A percentile compares a stretch with the other conserved stretches of the same genome.
Evolutionary conservation across 169 alveolate species (phyloP).

Genomic region (Plasmodium adleri): DNA sequence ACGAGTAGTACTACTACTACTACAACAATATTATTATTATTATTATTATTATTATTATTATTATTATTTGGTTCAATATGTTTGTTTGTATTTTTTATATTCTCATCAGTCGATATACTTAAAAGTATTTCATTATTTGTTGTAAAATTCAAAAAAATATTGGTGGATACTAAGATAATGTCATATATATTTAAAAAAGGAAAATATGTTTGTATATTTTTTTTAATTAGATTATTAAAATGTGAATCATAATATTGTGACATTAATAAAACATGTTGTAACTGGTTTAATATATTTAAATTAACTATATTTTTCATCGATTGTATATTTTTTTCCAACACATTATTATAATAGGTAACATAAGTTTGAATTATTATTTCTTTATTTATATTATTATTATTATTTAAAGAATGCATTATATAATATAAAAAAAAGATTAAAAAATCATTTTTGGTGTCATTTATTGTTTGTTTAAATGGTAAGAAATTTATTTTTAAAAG

Average conservation of each 20-base stretch:
- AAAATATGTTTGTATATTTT: constrained; percentile 19
- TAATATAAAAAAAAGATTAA: constrained; percentile 18
- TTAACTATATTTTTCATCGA: neutral
- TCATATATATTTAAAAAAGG: constrained; percentile 18
- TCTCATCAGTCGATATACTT: too few relatives aligned
- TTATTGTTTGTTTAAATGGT: constrained; percentile 16
- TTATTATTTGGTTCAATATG: too few relatives aligned
- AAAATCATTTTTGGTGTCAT: constrained; percentile 4
- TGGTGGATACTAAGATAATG: constrained; percentile 1
- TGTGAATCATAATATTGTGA: constrained; percentile 7
- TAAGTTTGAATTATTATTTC: neutral
- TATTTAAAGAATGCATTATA: neutral
- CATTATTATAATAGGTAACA: constrained; percentile 11
- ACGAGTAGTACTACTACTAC: neutral
- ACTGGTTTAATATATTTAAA: constrained; percentile 6
- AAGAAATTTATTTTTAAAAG: constrained; percentile 18
- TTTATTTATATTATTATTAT: too few relatives aligned
- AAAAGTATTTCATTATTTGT: constrained; percentile 14
- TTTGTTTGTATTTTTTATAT: too few relatives aligned
- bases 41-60: too few relatives aligned
- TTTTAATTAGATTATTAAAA: constrained; percentile 26
- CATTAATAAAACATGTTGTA: constrained; percentile 32
- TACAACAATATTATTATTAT: neutral
- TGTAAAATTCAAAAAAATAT: constrained; percentile 35
- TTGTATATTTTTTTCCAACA: constrained; percentile 1